These are phyloP conservation scores for Cladosporium sphaerospermum DNA, from an alignment of 2,329 filamentous ascomycete species.

Conservation along the genomic window DNA sequence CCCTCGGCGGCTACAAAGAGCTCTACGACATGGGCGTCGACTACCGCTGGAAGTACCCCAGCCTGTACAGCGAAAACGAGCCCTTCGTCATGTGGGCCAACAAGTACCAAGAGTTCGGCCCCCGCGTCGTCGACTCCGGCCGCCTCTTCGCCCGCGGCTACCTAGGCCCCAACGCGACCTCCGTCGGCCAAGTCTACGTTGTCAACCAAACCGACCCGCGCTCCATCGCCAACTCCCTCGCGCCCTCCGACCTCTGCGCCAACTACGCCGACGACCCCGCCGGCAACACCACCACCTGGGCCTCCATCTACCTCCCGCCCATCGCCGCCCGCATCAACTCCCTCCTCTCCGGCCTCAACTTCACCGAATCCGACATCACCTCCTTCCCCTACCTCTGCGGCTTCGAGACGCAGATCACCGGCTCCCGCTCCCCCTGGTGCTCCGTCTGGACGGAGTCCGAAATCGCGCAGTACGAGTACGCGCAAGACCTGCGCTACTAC, in stretches of 20 bases:
- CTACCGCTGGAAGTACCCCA: slow-evolving; percentile 39
- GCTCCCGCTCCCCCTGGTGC: slow-evolving; percentile 54
- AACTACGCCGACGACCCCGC: slow-evolving; percentile 51
- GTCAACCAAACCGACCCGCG: slow-evolving; percentile 51
- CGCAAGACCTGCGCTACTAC: slow-evolving; percentile 57
- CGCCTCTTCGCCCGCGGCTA: slow-evolving; percentile 57
- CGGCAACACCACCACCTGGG: slow-evolving; percentile 45
- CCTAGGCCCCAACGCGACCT: slow-evolving; percentile 50
- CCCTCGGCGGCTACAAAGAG: slow-evolving; percentile 59
- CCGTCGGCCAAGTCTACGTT: slow-evolving; percentile 51
- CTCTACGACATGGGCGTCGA: slow-evolving; percentile 50
- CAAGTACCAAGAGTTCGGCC: slow-evolving; percentile 43
- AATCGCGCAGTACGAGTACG: slow-evolving; percentile 57
- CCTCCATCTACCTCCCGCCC: slow-evolving; percentile 47
- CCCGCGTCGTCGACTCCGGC: slow-evolving; percentile 55
- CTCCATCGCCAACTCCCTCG: slow-evolving; percentile 56
- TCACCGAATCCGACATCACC: slow-evolving; percentile 48
- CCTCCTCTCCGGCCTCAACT: slow-evolving; percentile 49
- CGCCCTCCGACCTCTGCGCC: slow-evolving; percentile 57
- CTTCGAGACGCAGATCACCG: slow-evolving; percentile 62
- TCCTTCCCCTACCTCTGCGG: slow-evolving; percentile 62
- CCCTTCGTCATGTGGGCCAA: slow-evolving; percentile 60
- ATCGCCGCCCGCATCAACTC: slow-evolving; percentile 50
- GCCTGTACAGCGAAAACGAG: slow-evolving; percentile 44
- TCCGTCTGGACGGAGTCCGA: slow-evolving; percentile 54